Base-by-base conservation (phyloP, 2,329 filamentous ascomycete genomes). In the Microcyclospora tardicrescens region DNA sequence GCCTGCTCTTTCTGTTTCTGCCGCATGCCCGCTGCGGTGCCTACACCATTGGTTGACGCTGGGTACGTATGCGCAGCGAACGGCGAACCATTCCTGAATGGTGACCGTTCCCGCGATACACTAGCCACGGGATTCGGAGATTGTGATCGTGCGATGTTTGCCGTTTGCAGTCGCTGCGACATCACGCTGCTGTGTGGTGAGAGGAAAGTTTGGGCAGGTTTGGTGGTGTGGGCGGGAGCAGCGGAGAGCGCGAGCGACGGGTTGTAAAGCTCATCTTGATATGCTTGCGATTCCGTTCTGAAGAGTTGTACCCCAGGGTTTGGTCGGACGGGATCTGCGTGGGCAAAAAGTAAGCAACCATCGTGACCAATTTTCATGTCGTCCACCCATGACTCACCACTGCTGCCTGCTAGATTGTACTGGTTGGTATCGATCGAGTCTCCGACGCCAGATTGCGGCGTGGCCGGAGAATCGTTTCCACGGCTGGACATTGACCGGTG, bases 241-340 rank as follows among this genome's bases (percentile, higher is more conserved):
- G 74, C 70, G 0, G 72, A 72, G 52, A 78, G 68, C 43, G 78
- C 77, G 50, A 69, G 72, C 52, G 71, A 73, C 15, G 45, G 79
- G 50, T 80, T 86, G 67, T 84, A 93, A 1, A 93, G 71, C 59
- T 91, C 84, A 58, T 94, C 87, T 52, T 77, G 73, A 54, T 83
- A 89, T 36, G 84, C 73, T 54, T 93, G 85, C 13, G 85, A 89
- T 64, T 91, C 84, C 0, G 86, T 91, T 40, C 85, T 73, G 49
- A 53, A 55, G 6, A 61, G 49, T 40, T 86, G 80, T 46, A 93
- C 73, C 61, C 89, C 91, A 16, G 86, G 81, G 47, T 75, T 58
- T 13, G 41, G 28, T 44, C 57, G 49, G 4, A 15, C 12, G 41
- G 58, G 71, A 62, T 75, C 71, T 77, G 68, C 52, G 61, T 66